Conservation (phyloP, 2,329 filamentous ascomycete genomes). For the Alternaria solani region DNA sequence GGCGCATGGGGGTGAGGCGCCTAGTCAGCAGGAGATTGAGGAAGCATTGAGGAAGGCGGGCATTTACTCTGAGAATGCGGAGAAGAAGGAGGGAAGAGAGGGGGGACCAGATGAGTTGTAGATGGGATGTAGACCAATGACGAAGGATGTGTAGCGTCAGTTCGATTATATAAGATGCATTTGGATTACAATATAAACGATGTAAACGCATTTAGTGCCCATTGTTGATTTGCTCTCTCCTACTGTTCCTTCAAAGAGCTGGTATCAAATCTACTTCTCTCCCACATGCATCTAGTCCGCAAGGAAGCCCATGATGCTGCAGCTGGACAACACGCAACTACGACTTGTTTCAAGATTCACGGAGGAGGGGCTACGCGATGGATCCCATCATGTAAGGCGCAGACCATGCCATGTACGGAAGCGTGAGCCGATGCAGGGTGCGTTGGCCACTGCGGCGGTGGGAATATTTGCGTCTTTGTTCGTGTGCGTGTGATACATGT, state of each 20-base stretch:
- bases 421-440: neutral
- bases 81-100: constrained; percentile 21
- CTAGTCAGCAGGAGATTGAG: constrained; percentile 41
- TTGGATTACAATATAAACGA: neutral
- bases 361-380: neutral
- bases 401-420: neutral
- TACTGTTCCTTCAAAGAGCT: neutral
- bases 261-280: neutral
- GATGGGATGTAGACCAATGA: constrained; percentile 13
- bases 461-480: neutral
- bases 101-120: neutral
- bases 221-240: neutral
- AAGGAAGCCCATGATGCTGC: neutral
- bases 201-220: neutral
- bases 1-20: constrained; percentile 15
- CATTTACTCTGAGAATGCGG: constrained; percentile 38
- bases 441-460: neutral
- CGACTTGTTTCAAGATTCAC: neutral
- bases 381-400: neutral
- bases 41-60: constrained; percentile 46
- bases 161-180: neutral
- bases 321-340: neutral
- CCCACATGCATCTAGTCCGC: neutral
- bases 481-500: neutral
- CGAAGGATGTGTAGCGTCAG: constrained; percentile 6